Percentiles rank a stretch among this genome's conserved stretches.
These are phyloP conservation scores for Penicillium alfredii DNA, from an alignment of 495 filamentous ascomycete species.

Conservation along the genomic window DNA sequence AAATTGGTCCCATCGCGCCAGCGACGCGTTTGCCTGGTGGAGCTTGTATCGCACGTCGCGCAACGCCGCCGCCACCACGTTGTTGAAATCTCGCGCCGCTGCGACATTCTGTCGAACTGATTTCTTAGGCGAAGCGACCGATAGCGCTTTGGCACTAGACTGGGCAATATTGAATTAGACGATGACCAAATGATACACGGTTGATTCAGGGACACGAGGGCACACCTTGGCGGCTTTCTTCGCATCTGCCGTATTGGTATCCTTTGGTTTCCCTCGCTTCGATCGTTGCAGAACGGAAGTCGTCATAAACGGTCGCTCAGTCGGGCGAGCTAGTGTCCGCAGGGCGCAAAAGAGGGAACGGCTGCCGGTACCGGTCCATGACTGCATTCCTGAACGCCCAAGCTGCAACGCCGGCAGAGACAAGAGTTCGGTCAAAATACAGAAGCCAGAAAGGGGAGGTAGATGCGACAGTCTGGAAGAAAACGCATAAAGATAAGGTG, in stretches of 20 bases:
- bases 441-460: neutral
- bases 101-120: conserved; percentile 13
- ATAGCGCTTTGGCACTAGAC: too few species aligned
- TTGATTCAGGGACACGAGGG: too few species aligned
- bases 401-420: neutral
- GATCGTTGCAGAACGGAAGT: conserved; percentile 23
- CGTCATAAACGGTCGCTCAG: conserved; percentile 30
- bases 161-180: too few species aligned
- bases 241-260: neutral
- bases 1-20: conserved; percentile 28
- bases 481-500: neutral
- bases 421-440: neutral
- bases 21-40: conserved; percentile 4
- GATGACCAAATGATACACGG: too few species aligned
- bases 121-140: too few species aligned
- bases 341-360: conserved; percentile 32
- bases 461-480: neutral
- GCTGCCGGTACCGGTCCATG: conserved; percentile 33
- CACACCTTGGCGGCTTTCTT: conserved; percentile 2
- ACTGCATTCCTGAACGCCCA: conserved; percentile 28
- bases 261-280: conserved; percentile 15
- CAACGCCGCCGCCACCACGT: conserved; percentile 23
- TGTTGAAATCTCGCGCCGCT: conserved; percentile 22
- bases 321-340: conserved; percentile 20
- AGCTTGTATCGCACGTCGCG: conserved; percentile 21